A percentile compares a stretch with the other conserved stretches of the same genome.
phyloP scores from a whole-genome alignment of 2,329 filamentous ascomycete genomes.

The Botryosphaeria dothidea region DNA sequence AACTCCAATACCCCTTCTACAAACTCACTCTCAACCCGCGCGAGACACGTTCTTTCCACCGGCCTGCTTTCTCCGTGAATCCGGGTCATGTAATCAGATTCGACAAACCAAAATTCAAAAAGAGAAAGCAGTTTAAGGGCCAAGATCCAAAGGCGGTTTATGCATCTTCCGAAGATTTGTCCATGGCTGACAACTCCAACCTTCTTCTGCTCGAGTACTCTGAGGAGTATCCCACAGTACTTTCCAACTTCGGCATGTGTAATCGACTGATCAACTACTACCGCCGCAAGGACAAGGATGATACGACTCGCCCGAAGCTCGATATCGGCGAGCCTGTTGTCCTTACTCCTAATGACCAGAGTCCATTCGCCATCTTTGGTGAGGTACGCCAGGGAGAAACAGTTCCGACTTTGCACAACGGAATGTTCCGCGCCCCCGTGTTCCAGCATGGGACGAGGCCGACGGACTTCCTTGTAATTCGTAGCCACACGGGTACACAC shows the following conservation, averaged over 20 bases:
- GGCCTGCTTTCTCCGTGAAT: slow-evolving; percentile 74
- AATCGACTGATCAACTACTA: slow-evolving; percentile 97
- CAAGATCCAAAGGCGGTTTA: slow-evolving; percentile 79
- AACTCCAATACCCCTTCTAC: slow-evolving; percentile 95
- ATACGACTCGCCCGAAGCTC: slow-evolving; percentile 71
- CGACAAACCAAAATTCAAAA: slow-evolving; percentile 67
- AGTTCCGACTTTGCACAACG: slow-evolving; percentile 87
- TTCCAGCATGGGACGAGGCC: slow-evolving; percentile 79
- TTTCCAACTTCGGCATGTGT: slow-evolving; percentile 98
- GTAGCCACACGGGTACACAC: slow-evolving; percentile 75
- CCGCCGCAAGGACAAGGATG: slow-evolving; percentile 71
- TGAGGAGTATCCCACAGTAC: slow-evolving; percentile 85
- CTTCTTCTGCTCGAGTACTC: slow-evolving; percentile 92
- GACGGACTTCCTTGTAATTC: slow-evolving; percentile 84
- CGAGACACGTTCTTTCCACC: slow-evolving; percentile 80
- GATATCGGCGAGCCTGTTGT: slow-evolving; percentile 89
- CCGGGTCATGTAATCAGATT: slow-evolving; percentile 71
- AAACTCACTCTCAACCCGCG: slow-evolving; percentile 75
- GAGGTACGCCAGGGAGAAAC: slow-evolving; percentile 89
- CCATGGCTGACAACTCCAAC: slow-evolving; percentile 84
- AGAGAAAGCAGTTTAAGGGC: slow-evolving; percentile 79
- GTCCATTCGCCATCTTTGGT: slow-evolving; percentile 93
- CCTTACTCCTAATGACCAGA: slow-evolving; percentile 89
- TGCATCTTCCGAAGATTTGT: slow-evolving; percentile 76
- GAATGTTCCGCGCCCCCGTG: slow-evolving; percentile 91